Evolutionary conservation across 371 early-diverging fungal species (phyloP).

Genomic region (Syncephalastrum sp.): DNA sequence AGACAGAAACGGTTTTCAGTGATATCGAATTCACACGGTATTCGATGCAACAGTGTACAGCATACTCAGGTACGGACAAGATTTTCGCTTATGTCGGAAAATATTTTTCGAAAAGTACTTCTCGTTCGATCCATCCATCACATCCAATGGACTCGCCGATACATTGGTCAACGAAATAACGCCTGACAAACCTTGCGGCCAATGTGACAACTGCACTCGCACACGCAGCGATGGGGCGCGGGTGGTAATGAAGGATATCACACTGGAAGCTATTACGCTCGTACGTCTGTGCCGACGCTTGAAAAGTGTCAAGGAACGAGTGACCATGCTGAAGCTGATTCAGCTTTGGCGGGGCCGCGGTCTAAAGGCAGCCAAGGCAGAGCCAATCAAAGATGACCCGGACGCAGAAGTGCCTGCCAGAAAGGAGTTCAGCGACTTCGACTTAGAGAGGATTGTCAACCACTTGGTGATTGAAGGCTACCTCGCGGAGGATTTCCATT

Average conservation of each 20-base stretch:
- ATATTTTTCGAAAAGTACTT: slow-evolving; percentile 66
- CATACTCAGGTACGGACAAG: slow-evolving; percentile 69
- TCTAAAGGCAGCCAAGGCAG: slow-evolving; percentile 34
- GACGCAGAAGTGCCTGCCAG: slow-evolving; percentile 35
- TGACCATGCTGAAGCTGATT: slow-evolving; percentile 53
- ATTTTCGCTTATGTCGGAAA: slow-evolving; percentile 63
- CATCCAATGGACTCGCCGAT: slow-evolving; percentile 12
- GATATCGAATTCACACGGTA: background rate
- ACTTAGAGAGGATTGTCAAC: slow-evolving; percentile 56
- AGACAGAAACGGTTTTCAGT: background rate
- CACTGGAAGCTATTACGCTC: slow-evolving; percentile 35
- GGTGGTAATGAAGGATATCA: slow-evolving; percentile 33
- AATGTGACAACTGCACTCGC: slow-evolving; percentile 55
- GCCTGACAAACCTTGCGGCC: slow-evolving; percentile 42
- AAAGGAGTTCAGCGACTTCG: slow-evolving; percentile 19
- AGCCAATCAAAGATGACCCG: slow-evolving; percentile 25
- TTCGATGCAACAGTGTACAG: slow-evolving; percentile 41
- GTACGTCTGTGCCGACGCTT: slow-evolving; percentile 43
- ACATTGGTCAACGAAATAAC: slow-evolving; percentile 30
- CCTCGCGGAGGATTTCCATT: slow-evolving; percentile 57
- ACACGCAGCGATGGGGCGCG: background rate
- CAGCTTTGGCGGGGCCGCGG: slow-evolving; percentile 47
- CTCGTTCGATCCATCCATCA: slow-evolving; percentile 29
- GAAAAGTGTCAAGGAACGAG: slow-evolving; percentile 36
- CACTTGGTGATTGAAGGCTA: slow-evolving; percentile 44